phyloP scores from a whole-genome alignment of 2,329 filamentous ascomycete genomes.

The Didymella pomorum region DNA sequence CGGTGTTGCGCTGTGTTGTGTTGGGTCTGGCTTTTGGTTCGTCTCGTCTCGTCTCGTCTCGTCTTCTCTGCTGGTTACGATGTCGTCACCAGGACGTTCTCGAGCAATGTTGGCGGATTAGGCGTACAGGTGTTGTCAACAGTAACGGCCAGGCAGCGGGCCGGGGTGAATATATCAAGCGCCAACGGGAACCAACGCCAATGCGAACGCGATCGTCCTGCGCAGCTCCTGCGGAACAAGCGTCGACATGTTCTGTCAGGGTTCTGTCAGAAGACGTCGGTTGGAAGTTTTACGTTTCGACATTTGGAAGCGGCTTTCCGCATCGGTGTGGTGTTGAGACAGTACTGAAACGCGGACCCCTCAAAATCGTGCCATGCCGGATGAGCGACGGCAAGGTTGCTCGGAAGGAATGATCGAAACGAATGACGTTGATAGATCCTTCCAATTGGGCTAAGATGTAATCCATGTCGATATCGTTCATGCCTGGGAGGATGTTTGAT shows the following conservation, averaged over 20 bases:
- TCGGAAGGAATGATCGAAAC: not conserved
- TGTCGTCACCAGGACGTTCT: not conserved
- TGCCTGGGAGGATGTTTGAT: not conserved
- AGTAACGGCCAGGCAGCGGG: too few relatives aligned
- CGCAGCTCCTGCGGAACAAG: too few relatives aligned
- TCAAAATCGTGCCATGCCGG: not conserved
- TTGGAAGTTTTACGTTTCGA: constrained; percentile 17
- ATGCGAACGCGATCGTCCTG: too few relatives aligned
- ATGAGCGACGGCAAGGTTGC: constrained; percentile 1
- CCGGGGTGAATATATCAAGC: not conserved
- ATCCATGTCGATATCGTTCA: constrained; percentile 3
- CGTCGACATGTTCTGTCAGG: constrained; percentile 3
- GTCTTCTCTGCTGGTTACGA: not conserved
- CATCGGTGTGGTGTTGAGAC: constrained; percentile 40
- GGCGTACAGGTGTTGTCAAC: too few relatives aligned
- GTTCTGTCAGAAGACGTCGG: not conserved
- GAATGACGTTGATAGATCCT: not conserved
- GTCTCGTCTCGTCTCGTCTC: too few relatives aligned
- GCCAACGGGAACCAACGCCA: too few relatives aligned
- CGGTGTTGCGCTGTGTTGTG: not conserved
- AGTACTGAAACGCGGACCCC: constrained; percentile 35
- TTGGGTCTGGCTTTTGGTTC: too few relatives aligned
- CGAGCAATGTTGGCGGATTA: not conserved
- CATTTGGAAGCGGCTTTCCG: constrained; percentile 28
- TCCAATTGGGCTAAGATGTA: not conserved